Conservation (phyloP, 305 asterid genomes). For the Striga hermonthica region DNA sequence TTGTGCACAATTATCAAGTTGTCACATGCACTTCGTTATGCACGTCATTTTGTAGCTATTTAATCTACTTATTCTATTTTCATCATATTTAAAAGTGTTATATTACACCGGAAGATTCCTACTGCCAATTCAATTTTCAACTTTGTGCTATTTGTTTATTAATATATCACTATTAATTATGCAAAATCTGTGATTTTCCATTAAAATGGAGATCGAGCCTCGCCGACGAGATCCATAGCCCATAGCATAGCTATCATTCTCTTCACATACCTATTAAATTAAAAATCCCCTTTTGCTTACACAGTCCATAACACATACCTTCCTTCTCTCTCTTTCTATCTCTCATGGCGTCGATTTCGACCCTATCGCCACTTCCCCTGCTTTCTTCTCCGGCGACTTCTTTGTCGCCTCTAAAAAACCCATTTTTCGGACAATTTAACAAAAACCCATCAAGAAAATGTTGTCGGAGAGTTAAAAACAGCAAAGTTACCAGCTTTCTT, state of each 20-base stretch:
- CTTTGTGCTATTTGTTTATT: no score
- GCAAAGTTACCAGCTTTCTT: conserved; percentile 50
- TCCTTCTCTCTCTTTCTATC: conserved; percentile 21
- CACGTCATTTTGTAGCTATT: no score
- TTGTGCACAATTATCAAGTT: no score
- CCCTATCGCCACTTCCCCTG: conserved; percentile 38
- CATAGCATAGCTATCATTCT: not conserved
- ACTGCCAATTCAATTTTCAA: no score
- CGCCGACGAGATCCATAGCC: no score
- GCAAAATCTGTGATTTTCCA: not conserved
- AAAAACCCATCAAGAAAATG: conserved; percentile 31
- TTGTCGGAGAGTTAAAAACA: conserved; percentile 34
- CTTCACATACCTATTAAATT: not conserved
- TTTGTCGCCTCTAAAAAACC: conserved; percentile 31
- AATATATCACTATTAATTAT: no score
- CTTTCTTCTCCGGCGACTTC: conserved; percentile 36
- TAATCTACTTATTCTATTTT: no score
- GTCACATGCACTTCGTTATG: no score
- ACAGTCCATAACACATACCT: no score
- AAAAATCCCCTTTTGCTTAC: not conserved
- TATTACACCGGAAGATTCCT: no score
- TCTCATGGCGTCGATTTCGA: conserved; percentile 51
- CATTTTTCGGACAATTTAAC: conserved; percentile 26
- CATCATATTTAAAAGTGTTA: no score
- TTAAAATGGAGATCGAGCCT: no score